These are phyloP conservation scores for Backusella luteola DNA, from an alignment of 192 early-diverging fungal species.

Conservation along the genomic window DNA sequence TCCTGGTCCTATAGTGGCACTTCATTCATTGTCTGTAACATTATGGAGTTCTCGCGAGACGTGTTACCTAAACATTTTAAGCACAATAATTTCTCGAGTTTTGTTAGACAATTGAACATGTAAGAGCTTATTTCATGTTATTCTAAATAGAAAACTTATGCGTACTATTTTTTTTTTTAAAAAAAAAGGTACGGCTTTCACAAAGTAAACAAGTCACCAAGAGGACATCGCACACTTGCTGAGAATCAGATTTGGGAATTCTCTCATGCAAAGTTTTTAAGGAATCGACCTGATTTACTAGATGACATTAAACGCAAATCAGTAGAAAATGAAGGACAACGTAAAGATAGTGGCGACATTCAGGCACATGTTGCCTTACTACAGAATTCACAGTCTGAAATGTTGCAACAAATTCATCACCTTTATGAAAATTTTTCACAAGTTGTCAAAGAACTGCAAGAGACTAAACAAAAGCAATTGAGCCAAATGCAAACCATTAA, in stretches of 20 bases:
- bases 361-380: conserved; percentile 73
- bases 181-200: conserved; percentile 73
- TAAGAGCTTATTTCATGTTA: conserved; percentile 35
- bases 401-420: conserved; percentile 68
- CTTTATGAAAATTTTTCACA: conserved; percentile 72
- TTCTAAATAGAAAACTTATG: neutral
- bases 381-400: conserved; percentile 72
- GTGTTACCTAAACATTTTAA: conserved; percentile 92
- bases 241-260: conserved; percentile 95
- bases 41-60: conserved; percentile 85
- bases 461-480: conserved; percentile 65
- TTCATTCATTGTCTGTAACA: conserved; percentile 90
- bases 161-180: neutral
- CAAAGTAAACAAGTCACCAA: conserved; percentile 89
- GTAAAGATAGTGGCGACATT: conserved; percentile 69
- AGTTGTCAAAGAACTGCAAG: conserved; percentile 68
- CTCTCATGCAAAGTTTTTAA: conserved; percentile 78
- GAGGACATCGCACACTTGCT: conserved; percentile 76
- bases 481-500: conserved; percentile 65
- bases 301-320: conserved; percentile 93
- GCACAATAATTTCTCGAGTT: conserved; percentile 89
- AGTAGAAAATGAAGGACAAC: conserved; percentile 74
- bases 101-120: conserved; percentile 87
- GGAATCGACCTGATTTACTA: conserved; percentile 71
- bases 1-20: conserved; percentile 85